Percentiles rank a stretch among this genome's conserved stretches.
Evolutionary conservation across 164 flowering plant genomes (phyloP).

Genomic region (Sedum album): DNA sequence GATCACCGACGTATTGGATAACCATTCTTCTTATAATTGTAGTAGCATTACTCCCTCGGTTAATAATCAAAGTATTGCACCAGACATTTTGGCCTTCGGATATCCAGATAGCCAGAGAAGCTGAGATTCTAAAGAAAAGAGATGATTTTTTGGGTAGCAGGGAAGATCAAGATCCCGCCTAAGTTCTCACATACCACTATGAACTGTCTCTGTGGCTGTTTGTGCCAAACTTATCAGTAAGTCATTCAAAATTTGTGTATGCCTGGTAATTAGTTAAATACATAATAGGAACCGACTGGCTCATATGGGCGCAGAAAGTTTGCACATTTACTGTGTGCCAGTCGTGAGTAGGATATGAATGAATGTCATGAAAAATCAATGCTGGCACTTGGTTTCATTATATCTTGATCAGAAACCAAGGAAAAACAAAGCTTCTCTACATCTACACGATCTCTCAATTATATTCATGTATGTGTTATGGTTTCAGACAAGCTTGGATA

Average conservation of each 20-base stretch:
- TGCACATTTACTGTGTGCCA: too few species aligned
- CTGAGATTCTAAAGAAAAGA: constrained; percentile 30
- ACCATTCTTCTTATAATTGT: constrained; percentile 54
- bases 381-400: too few species aligned
- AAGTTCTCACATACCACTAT: neutral
- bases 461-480: too few species aligned
- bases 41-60: constrained; percentile 63
- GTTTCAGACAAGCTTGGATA: too few species aligned
- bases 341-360: too few species aligned
- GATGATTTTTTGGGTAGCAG: neutral
- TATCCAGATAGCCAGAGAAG: constrained; percentile 73
- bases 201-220: neutral
- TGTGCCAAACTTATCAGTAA: neutral
- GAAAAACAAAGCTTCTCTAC: too few species aligned
- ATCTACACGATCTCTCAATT: too few species aligned
- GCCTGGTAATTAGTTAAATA: neutral
- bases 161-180: neutral
- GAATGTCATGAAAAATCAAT: too few species aligned
- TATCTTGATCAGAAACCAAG: too few species aligned
- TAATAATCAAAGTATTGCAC: constrained; percentile 44
- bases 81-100: constrained; percentile 52
- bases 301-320: too few species aligned
- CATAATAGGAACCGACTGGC: too few species aligned
- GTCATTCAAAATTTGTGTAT: neutral
- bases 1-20: constrained; percentile 48